Percentiles rank a stretch among this genome's conserved stretches.
Conservation (phyloP, 345 rosid species). For the Euphorbia peplus region DNA sequence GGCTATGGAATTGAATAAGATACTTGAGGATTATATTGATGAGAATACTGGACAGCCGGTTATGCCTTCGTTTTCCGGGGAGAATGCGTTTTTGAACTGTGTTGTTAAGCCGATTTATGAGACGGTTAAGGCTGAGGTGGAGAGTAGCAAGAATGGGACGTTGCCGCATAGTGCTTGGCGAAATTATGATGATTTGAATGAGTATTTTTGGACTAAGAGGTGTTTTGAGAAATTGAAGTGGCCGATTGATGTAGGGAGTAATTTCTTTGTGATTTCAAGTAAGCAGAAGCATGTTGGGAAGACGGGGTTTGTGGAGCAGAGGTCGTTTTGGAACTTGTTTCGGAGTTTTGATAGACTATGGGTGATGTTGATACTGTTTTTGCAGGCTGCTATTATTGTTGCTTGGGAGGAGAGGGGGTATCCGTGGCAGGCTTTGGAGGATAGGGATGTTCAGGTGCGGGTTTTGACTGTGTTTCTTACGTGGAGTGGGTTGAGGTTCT, state of each 20-base stretch:
- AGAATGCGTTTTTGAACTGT: conserved; percentile 60
- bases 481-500: conserved; percentile 78
- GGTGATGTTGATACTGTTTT: conserved; percentile 70
- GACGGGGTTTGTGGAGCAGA: conserved; percentile 95
- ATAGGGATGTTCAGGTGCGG: conserved; percentile 55
- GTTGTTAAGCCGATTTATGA: conserved; percentile 84
- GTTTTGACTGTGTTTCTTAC: conserved; percentile 73
- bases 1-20: conserved; percentile 89
- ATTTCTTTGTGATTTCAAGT: conserved; percentile 61
- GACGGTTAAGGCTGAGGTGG: conserved; percentile 74
- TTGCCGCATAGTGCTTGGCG: conserved; percentile 93
- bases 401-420: conserved; percentile 54
- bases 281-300: conserved; percentile 68
- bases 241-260: conserved; percentile 75
- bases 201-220: conserved; percentile 94
- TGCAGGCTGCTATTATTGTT: conserved; percentile 77
- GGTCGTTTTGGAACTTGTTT: conserved; percentile 80
- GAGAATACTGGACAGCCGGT: conserved; percentile 88
- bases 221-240: conserved; percentile 81
- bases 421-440: conserved; percentile 62
- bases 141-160: conserved; percentile 80
- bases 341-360: conserved; percentile 91
- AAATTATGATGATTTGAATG: conserved; percentile 89
- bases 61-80: conserved; percentile 71
- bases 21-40: conserved; percentile 73